Conservation (phyloP, 2,329 filamentous ascomycete genomes). For the Raffaelea arxii region DNA sequence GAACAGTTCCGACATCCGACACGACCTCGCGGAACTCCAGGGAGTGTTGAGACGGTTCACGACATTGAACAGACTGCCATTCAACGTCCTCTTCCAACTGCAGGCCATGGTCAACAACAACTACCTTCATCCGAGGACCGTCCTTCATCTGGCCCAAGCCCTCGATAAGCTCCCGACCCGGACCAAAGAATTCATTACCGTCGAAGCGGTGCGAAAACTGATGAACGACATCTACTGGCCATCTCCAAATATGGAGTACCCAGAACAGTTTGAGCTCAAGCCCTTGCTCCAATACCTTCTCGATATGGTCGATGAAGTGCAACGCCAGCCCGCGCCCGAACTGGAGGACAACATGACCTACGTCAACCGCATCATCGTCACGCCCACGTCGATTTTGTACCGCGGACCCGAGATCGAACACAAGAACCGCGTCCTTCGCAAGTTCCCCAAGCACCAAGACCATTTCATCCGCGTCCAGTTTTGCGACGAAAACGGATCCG, state of each 20-base stretch:
- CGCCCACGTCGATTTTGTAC: constrained; percentile 47
- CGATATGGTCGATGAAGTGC: constrained; percentile 27
- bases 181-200: too few relatives aligned
- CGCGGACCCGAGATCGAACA: constrained; percentile 55
- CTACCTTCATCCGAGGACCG: constrained; percentile 46
- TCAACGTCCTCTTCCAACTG: constrained; percentile 50
- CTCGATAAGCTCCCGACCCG: constrained; percentile 17
- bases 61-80: constrained; percentile 31
- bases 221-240: constrained; percentile 43
- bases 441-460: constrained; percentile 48
- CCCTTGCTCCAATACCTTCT: constrained; percentile 30
- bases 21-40: constrained; percentile 13
- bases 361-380: constrained; percentile 48
- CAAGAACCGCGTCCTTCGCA: constrained; percentile 62
- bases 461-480: constrained; percentile 64
- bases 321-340: constrained; percentile 6
- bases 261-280: constrained; percentile 27
- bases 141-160: constrained; percentile 32
- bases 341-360: constrained; percentile 32
- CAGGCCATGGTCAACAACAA: constrained; percentile 54
- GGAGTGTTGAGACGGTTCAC: constrained; percentile 15
- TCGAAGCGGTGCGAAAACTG: constrained; percentile 43
- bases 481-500: constrained; percentile 61
- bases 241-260: constrained; percentile 34
- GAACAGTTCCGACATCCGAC: neutral